phyloP scores from a whole-genome alignment of 2,329 filamentous ascomycete species.

The Fusarium verrucosum region DNA sequence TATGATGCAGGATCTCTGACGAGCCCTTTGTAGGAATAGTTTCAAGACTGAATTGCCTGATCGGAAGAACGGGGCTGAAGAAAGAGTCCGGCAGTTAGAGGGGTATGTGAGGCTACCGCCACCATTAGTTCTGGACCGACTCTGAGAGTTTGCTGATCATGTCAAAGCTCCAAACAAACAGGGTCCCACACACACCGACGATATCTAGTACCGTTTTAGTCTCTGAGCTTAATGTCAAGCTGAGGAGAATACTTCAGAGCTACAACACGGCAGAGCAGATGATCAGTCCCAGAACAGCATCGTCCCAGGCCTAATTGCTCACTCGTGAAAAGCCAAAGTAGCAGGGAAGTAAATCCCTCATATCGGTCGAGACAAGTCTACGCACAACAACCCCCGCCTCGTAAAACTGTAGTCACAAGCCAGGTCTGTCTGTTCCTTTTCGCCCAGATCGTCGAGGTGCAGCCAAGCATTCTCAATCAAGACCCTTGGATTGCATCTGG shows the following conservation, averaged over 20 bases:
- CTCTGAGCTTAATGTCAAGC: slow-evolving; percentile 1
- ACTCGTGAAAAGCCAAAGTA: not conserved
- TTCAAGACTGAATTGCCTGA: not conserved
- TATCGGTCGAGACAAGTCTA: not conserved
- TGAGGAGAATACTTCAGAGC: slow-evolving; percentile 2
- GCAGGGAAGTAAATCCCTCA: slow-evolving; percentile 20
- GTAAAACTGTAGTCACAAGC: not conserved
- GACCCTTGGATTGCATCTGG: not conserved
- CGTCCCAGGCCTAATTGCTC: not conserved
- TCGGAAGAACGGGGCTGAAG: not conserved
- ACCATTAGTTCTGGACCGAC: not conserved
- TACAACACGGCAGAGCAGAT: slow-evolving; percentile 28
- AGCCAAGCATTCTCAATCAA: not conserved
- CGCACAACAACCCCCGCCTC: not conserved
- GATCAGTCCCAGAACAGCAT: slow-evolving; percentile 22
- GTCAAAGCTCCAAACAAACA: not conserved
- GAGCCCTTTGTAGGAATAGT: too few species aligned
- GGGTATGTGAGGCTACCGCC: not conserved
- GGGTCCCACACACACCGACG: slow-evolving; percentile 12
- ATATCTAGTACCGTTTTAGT: slow-evolving; percentile 21
- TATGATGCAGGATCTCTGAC: too few species aligned
- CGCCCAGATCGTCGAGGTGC: not conserved
- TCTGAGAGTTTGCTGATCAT: not conserved
- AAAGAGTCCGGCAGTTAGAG: not conserved
- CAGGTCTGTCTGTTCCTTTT: not conserved